Percentiles rank a stretch among this genome's conserved stretches.
Conservation (phyloP, 2,329 filamentous ascomycete genomes). For the Eurotiales sp. region DNA sequence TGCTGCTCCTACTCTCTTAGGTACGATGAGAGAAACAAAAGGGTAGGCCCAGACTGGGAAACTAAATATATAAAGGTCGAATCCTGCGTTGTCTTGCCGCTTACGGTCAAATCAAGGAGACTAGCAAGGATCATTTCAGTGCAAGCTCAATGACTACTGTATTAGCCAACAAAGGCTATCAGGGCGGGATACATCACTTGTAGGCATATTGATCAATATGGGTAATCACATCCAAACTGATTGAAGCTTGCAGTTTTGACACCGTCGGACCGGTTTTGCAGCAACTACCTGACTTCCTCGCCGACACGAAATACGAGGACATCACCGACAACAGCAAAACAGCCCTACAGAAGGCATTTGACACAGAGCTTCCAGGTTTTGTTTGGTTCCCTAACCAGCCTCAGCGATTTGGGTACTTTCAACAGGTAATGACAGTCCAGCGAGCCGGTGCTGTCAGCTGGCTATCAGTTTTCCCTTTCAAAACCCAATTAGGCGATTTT, state of each 20-base stretch:
- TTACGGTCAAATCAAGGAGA: neutral
- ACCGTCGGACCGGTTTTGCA: neutral
- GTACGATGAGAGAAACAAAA: neutral
- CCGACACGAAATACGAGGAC: constrained; percentile 1
- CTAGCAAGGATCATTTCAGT: neutral
- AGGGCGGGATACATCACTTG: neutral
- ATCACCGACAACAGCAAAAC: neutral
- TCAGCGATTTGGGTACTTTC: neutral
- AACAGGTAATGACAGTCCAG: neutral
- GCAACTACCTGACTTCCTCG: constrained; percentile 5
- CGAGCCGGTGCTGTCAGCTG: neutral
- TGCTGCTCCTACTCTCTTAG: constrained; percentile 4
- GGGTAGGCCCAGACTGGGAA: neutral
- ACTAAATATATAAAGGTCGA: neutral
- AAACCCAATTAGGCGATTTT: neutral
- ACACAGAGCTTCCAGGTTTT: constrained; percentile 1
- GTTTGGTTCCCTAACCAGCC: neutral
- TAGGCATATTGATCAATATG: neutral
- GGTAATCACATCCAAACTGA: neutral
- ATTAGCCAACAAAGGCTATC: neutral
- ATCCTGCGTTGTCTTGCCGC: neutral
- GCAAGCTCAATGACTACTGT: neutral
- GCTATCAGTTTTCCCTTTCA: neutral
- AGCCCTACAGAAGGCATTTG: neutral
- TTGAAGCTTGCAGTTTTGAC: neutral